Conservation (phyloP, 306 rosid genomes). For the Rosa multiflora region DNA sequence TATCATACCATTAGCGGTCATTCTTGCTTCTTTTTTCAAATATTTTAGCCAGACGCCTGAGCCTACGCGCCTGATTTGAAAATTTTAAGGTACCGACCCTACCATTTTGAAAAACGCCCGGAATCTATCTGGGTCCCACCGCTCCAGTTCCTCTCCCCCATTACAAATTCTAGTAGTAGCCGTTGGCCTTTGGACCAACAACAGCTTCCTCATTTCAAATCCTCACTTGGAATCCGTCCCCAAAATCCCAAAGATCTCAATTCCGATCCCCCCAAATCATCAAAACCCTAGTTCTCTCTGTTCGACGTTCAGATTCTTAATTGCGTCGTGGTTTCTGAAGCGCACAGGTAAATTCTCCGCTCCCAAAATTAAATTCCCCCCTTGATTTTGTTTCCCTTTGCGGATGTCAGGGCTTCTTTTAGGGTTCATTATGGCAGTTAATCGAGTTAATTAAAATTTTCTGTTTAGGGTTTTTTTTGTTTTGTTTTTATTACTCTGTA, state of each 20-base stretch:
- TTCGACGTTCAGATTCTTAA: no score
- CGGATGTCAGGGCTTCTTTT: slow-evolving; percentile 2
- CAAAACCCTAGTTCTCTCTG: slow-evolving; percentile 7
- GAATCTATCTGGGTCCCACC: slow-evolving; percentile 19
- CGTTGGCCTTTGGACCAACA: slow-evolving; percentile 8
- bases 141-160: slow-evolving; percentile 20
- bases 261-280: neutral
- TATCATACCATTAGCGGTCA: no score
- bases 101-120: slow-evolving; percentile 9
- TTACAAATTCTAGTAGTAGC: slow-evolving; percentile 34
- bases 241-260: neutral
- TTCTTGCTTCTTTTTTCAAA: neutral
- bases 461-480: neutral
- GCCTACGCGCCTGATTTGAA: slow-evolving; percentile 28
- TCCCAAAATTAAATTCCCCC: neutral
- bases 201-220: slow-evolving; percentile 22
- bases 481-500: neutral
- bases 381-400: neutral
- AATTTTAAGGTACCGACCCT: slow-evolving; percentile 8
- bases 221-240: neutral
- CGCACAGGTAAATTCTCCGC: slow-evolving; percentile 6
- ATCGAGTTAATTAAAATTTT: neutral
- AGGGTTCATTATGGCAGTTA: neutral
- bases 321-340: neutral
- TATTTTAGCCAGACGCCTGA: no score